Evolutionary conservation across 2,329 filamentous ascomycete species (phyloP), one percentile per base, ranked within the genome.

Genomic region (Clarireedia homoeocarpa): DNA sequence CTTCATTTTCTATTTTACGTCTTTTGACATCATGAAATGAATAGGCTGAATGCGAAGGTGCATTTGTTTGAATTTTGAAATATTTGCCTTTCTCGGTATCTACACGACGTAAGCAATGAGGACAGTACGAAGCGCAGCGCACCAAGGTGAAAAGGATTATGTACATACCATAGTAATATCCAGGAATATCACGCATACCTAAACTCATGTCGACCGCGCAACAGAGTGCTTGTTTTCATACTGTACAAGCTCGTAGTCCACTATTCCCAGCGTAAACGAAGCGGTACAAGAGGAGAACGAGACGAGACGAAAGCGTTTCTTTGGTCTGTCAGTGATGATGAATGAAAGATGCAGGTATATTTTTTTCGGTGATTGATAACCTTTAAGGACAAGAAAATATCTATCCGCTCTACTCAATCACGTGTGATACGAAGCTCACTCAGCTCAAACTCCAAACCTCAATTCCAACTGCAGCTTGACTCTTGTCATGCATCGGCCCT

Each of bases 61-160:
- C 75, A 59, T 76, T 72, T 24, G 71, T 63, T 66, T 86, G 80
- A 50, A 88, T 79, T 63, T 82, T 84, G 70, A 88, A 89, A 65
- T 88, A 89, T 61, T 81, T 85, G 39, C 77, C 77, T 68, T 82
- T 86, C 45, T 76, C 75, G 14, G 69, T 51, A 58, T 84, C 81
- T 83, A 53, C 10, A 34, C 30, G 30, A 34, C 30, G 10, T 34
- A 34, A 34, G 30, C 30, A 34, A 34, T 9, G 30, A 4, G 10
- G 4, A 34, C 30, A 12, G 30, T 34, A 34, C 14, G 30, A 4
- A 34, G 30, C 30, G 30, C 30, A 9, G 30, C 9, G 30, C 30
- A 34, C 30, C 9, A 34, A 12, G 4, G 40, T 48, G 14, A 27
- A 27, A 15, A n/a, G 27, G 20, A 23, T 34, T 7, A 10, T 24